Conservation (phyloP, 495 filamentous ascomycete species). For the Hamigera avellanea region DNA sequence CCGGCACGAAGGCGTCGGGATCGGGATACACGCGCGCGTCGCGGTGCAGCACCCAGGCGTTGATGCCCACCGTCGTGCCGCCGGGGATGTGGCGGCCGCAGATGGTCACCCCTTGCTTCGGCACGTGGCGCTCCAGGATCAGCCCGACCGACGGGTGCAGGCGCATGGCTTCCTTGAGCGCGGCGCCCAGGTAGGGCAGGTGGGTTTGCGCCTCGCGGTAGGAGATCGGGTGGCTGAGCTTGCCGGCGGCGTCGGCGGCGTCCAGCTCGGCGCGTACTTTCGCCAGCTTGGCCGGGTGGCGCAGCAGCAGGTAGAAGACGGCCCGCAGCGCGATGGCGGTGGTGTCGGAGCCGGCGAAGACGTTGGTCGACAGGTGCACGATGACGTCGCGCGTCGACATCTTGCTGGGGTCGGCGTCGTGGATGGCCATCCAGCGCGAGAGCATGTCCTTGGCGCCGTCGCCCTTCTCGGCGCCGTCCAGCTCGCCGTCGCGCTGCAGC, state of each 20-base stretch:
- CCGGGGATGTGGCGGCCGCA: constrained; percentile 37
- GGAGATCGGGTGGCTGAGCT: constrained; percentile 17
- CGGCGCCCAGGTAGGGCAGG: constrained; percentile 42
- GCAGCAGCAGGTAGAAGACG: constrained; percentile 51
- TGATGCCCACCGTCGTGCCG: constrained; percentile 49
- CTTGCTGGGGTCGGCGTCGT: constrained; percentile 13
- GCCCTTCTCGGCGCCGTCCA: constrained; percentile 3
- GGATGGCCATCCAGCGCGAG: constrained; percentile 15
- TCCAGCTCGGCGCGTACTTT: constrained; percentile 45
- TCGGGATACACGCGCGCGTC: constrained; percentile 10
- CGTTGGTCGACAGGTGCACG: constrained; percentile 18
- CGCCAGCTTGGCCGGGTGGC: constrained; percentile 32
- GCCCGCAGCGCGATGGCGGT: constrained; percentile 47
- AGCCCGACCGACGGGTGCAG: constrained; percentile 50
- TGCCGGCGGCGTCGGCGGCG: constrained; percentile 16
- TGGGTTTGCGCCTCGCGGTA: constrained; percentile 29
- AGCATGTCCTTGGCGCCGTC: constrained; percentile 17
- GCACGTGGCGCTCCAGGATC: constrained; percentile 53
- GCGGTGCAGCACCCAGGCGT: constrained; percentile 17
- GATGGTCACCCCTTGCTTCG: constrained; percentile 37
- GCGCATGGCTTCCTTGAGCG: constrained; percentile 48
- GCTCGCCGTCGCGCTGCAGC: constrained; percentile 23
- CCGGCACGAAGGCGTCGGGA: constrained; percentile 16
- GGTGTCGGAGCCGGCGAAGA: constrained; percentile 40
- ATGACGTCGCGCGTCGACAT: constrained; percentile 17